These are phyloP conservation scores for Ophiostoma pallidulum DNA, from an alignment of 2,329 filamentous ascomycete genomes.

Conservation along the genomic window DNA sequence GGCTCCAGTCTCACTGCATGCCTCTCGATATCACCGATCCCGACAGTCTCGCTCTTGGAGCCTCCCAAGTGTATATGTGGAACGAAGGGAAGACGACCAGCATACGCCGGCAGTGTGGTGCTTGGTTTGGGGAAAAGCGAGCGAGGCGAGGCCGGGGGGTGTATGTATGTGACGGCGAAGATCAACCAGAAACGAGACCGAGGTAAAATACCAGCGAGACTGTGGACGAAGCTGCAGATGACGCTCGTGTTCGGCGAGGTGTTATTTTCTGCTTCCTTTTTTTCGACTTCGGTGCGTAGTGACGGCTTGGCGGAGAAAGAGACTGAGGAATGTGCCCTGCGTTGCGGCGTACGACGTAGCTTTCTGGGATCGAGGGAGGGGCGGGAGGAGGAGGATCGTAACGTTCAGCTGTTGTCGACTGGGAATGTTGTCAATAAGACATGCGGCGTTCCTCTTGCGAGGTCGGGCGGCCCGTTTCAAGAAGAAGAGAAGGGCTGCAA, in stretches of 20 bases:
- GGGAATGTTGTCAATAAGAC: constrained; percentile 10
- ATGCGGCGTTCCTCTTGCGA: constrained; percentile 5
- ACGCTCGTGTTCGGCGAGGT: not conserved
- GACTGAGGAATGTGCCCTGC: constrained; percentile 2
- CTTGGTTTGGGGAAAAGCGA: not conserved
- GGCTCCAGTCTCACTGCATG: constrained; percentile 16
- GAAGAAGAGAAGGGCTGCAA: not conserved
- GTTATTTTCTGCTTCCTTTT: not conserved
- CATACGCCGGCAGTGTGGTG: not conserved
- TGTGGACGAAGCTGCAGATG: too few species aligned
- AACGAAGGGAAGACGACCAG: not conserved
- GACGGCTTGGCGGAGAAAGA: constrained; percentile 2
- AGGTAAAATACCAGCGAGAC: too few species aligned
- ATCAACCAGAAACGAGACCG: not conserved
- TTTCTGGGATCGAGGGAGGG: too few species aligned
- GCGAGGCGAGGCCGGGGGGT: too few species aligned
- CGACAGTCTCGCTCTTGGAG: constrained; percentile 6
- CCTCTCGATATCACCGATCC: constrained; percentile 11
- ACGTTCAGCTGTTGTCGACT: not conserved
- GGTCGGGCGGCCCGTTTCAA: constrained; percentile 10
- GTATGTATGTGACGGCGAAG: not conserved
- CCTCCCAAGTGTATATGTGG: not conserved
- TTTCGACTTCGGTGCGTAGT: not conserved
- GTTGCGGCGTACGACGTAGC: not conserved
- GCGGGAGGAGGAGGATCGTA: not conserved